Evolutionary conservation across 768 basidiomycete species (phyloP), one percentile per base, ranked within the genome.

Genomic region (Suillus lakei): DNA sequence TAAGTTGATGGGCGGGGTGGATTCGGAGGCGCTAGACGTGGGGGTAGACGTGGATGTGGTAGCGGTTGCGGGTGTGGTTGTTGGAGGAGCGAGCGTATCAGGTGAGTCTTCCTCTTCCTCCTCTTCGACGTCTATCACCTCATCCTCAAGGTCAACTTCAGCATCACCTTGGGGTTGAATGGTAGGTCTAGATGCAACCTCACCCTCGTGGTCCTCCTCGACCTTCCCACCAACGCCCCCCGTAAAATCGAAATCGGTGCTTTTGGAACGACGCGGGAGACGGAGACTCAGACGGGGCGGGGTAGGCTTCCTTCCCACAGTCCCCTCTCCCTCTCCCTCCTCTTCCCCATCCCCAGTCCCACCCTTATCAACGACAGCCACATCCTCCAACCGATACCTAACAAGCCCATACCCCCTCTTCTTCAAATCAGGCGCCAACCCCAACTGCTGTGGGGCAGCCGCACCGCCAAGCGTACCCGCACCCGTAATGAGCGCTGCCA

Each of bases 401-500:
- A 86, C 87, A 10, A 95, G 78, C 60, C 83, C 82, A 68, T 87
- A 93, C 16, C 92, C 92, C 51, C 84, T 78, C 69, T 85, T 50
- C 50, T 50, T 83, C 43, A 90, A 71, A 68, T 88, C 84, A 2
- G 91, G 91, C 8, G 80, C 87, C 69, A 82, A 81, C 32, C 78
- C 79, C 59, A 70, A 77, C 51, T 81, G 76, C 12, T 70, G 68
- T 0, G 91, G 90, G 0, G 88, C 84, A 8, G 87, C 86, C 3
- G 84, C 84, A 21, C 90, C 91, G 2, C 84, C 79, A 9, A 94
- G 76, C 56, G 88, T 86, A 3, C 86, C 88, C 0, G 91, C 88
- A 64, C 88, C 87, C 8, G 89, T 85, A 26, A 95, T 87, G 41
- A 95, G 83, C 5, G 91, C 84, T 0, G 90, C 91, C 65, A 69